phyloP scores from a whole-genome alignment of 2,329 filamentous ascomycete genomes.

The Trichoderma cornu-damae region DNA sequence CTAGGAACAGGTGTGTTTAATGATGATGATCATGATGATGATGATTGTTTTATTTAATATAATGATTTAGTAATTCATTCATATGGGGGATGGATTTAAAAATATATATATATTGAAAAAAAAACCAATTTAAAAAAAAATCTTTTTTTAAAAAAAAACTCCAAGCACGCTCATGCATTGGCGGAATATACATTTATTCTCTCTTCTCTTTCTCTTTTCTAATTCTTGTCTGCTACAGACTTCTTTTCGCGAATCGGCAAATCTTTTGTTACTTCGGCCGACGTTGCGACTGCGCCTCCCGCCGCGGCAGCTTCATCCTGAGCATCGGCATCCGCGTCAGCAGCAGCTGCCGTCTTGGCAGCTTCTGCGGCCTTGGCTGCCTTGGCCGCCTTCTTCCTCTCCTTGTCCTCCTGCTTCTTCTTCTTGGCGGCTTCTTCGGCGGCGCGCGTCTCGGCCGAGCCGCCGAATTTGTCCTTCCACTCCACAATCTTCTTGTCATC shows the following conservation, averaged over 20 bases:
- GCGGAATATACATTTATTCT: neutral
- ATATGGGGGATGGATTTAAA: neutral
- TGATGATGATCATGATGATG: no score
- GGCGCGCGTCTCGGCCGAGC: conserved; percentile 14
- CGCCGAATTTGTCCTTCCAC: conserved; percentile 71
- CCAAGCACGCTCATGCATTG: neutral
- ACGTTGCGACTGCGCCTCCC: conserved; percentile 19
- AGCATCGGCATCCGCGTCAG: conserved; percentile 20
- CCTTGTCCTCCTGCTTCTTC: conserved; percentile 40
- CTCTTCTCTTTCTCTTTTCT: neutral
- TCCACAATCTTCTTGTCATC: conserved; percentile 75
- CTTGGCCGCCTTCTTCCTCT: conserved; percentile 36
- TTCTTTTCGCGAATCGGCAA: conserved; percentile 25
- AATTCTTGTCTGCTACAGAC: conserved; percentile 17
- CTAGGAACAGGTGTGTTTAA: no score
- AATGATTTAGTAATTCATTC: no score
- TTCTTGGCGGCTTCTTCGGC: conserved; percentile 19
- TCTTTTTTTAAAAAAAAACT: neutral
- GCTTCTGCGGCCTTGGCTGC: conserved; percentile 31
- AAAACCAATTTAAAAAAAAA: neutral
- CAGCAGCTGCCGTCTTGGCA: neutral
- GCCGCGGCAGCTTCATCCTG: conserved; percentile 21
- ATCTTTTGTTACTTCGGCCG: conserved; percentile 23
- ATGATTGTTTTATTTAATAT: no score
- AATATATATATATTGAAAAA: neutral